Conservation (phyloP, 75 land plant genomes). For the Larix kaempferi region DNA sequence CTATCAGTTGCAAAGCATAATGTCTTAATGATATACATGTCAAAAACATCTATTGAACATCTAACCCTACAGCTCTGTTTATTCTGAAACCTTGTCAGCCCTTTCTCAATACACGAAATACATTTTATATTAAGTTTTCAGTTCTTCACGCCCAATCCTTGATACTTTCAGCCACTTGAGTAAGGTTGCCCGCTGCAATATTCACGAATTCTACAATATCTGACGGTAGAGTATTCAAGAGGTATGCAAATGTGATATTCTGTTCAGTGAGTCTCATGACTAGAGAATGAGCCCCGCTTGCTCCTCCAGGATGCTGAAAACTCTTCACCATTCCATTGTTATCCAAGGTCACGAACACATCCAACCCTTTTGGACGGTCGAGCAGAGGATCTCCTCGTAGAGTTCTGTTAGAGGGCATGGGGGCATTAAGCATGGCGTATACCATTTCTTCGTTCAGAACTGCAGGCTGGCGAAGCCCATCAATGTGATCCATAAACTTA, state of each 20-base stretch:
- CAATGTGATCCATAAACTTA: neutral
- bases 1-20: too few species aligned
- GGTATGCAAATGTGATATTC: neutral
- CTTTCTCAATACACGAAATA: too few species aligned
- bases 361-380: neutral
- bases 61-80: too few species aligned
- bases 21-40: too few species aligned
- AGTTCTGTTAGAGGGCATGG: neutral
- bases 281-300: neutral
- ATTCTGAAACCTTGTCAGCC: too few species aligned
- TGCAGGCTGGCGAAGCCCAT: neutral
- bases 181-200: neutral
- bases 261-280: neutral
- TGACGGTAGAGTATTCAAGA: neutral
- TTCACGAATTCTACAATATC: neutral
- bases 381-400: neutral
- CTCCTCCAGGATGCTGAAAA: constrained; percentile 5
- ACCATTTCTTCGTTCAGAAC: constrained; percentile 3
- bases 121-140: too few species aligned
- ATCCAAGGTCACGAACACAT: constrained; percentile 8
- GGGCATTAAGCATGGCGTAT: neutral
- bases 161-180: neutral
- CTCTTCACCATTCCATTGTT: neutral
- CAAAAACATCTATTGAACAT: too few species aligned
- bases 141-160: neutral